phyloP scores from a whole-genome alignment of 2,329 filamentous ascomycete species.

The Penicillium sp. region DNA sequence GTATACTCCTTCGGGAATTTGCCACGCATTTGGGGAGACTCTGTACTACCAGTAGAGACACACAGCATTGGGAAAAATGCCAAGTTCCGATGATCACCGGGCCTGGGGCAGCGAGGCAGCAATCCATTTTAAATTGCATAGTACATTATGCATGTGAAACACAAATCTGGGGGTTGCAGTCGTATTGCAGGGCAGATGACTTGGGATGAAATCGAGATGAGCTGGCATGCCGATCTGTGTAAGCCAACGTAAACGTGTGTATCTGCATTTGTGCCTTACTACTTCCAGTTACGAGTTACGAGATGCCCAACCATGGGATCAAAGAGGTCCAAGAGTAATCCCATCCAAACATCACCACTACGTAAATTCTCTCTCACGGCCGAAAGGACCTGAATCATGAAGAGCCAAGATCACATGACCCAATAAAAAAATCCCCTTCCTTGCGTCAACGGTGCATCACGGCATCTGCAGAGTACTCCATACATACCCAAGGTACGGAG shows the following conservation, averaged over 20 bases:
- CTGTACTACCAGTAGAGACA: neutral
- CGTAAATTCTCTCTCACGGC: neutral
- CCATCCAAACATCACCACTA: neutral
- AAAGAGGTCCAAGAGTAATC: neutral
- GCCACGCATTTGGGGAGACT: neutral
- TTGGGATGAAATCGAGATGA: neutral
- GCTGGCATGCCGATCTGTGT: neutral
- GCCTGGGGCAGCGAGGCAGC: neutral
- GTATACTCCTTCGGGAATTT: neutral
- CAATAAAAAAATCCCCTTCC: neutral
- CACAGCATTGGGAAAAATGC: neutral
- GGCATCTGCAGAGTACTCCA: neutral
- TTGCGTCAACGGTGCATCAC: neutral
- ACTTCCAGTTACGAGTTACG: neutral
- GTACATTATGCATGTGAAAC: slow-evolving; percentile 1
- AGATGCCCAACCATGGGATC: neutral
- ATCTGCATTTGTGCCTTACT: neutral
- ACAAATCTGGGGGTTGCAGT: neutral
- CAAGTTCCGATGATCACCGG: neutral
- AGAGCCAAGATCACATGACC: neutral
- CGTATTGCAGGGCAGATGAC: neutral
- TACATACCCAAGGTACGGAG: neutral
- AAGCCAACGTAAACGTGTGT: neutral
- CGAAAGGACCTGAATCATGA: neutral
- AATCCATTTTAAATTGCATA: neutral